Percentiles rank a stretch among this genome's conserved stretches.
These are phyloP conservation scores for Kodamaea neixiangensis DNA, from an alignment of 805 yeast species.

Conservation along the genomic window DNA sequence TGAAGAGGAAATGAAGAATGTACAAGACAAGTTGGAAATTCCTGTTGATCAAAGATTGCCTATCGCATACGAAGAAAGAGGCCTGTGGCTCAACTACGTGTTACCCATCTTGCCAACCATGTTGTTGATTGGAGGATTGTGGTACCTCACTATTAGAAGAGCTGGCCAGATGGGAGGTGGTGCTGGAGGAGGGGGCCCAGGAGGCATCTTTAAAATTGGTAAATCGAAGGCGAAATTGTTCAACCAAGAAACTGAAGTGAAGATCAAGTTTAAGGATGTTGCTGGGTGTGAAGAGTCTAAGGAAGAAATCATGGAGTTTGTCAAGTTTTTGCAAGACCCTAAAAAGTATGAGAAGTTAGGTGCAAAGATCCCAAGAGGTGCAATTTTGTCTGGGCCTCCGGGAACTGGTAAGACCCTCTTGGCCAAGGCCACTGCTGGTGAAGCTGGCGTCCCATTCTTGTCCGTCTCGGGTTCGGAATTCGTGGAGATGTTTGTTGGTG, in stretches of 20 bases:
- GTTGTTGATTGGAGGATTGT: conserved; percentile 75
- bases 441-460: conserved; percentile 90
- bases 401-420: conserved; percentile 95
- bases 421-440: conserved; percentile 96
- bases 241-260: conserved; percentile 81
- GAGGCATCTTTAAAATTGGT: conserved; percentile 75
- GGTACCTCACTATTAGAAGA: conserved; percentile 61
- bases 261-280: conserved; percentile 81
- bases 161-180: conserved; percentile 50
- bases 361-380: conserved; percentile 95
- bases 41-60: conserved; percentile 75
- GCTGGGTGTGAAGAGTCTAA: conserved; percentile 96
- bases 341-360: conserved; percentile 82
- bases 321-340: conserved; percentile 83
- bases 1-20: conserved; percentile 75
- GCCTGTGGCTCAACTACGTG: conserved; percentile 61
- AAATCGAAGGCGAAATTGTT: conserved; percentile 78
- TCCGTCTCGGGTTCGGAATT: conserved; percentile 93
- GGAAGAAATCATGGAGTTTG: conserved; percentile 95
- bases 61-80: conserved; percentile 68
- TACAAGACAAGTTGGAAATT: conserved; percentile 70
- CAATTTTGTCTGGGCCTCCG: conserved; percentile 91
- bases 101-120: conserved; percentile 80
- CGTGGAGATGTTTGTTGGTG: conserved; percentile 97
- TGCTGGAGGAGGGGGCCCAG: conserved; percentile 35